These are phyloP conservation scores for Myrica gale DNA, from an alignment of 306 rosid species.

Conservation along the genomic window DNA sequence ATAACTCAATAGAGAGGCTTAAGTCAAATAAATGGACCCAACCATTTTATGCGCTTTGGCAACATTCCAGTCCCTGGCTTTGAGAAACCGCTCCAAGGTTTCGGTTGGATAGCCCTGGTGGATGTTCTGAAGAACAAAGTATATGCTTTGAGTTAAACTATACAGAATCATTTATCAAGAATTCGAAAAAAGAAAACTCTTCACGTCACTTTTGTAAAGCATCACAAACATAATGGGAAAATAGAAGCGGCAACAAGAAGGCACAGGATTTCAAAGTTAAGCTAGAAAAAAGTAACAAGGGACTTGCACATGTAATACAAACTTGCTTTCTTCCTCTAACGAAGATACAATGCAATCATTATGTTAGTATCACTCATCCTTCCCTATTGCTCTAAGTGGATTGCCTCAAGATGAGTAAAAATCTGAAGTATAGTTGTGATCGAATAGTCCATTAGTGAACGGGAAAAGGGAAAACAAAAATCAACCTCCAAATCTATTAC, in stretches of 20 bases:
- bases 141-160: constrained; percentile 13
- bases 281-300: background rate
- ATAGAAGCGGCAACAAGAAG: background rate
- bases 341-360: background rate
- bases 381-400: too few relatives aligned
- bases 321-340: background rate
- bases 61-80: constrained; percentile 84
- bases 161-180: constrained; percentile 8
- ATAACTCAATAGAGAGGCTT: constrained; percentile 6
- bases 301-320: background rate
- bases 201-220: background rate
- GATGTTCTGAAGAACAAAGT: constrained; percentile 60
- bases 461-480: background rate
- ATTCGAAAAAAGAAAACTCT: background rate
- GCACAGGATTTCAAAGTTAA: background rate
- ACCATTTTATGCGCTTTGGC: constrained; percentile 93
- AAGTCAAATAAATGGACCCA: constrained; percentile 27
- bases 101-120: constrained; percentile 75
- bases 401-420: too few relatives aligned
- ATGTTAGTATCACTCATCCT: background rate
- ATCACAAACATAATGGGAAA: constrained; percentile 5
- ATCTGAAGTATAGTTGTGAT: background rate
- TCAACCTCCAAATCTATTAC: background rate
- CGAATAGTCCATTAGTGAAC: background rate
- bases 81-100: constrained; percentile 71